Evolutionary conservation across 2,329 filamentous ascomycete species (phyloP), one percentile per base, ranked within the genome.

Genomic region (Diplodia intermedia): DNA sequence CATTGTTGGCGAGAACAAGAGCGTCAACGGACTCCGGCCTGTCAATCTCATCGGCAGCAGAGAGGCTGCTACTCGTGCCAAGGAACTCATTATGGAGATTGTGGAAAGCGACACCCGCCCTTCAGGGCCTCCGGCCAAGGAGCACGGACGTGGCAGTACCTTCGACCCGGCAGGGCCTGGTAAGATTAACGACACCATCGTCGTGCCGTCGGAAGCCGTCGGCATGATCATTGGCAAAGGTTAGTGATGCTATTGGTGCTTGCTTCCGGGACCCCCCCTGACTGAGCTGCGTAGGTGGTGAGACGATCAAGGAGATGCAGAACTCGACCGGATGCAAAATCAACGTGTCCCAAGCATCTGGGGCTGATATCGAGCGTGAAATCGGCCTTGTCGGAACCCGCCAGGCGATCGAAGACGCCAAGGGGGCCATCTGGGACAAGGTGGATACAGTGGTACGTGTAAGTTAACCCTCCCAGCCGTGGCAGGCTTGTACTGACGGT

Each of bases 161-260:
- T 77, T 78, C 69, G 78, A 79, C 56, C 72, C 80, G 57, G 78
- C 75, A 61, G 80, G 82, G 69, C 82, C 84, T 67, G 75, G 75
- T 69, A 94, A 94, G 82, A 86, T 91, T 74, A 93, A 90, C 74
- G 92, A 97, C 75, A 89, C 88, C 50, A 92, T 97, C 70, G 89
- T 88, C 72, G 93, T 97, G 11, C 93, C 93, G 14, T 94, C 93
- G 26, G 93, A 97, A 77, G 91, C 93, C 6, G 93, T 97, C 66
- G 93, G 93, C 69, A 97, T 97, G 93, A 97, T 97, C 71, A 97
- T 97, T 70, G 93, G 94, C 71, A 97, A 97, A 83, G 91, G 84
- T 85, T 73, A 69, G 69, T 63, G 52, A 38, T 38, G 69, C 54
- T 33, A 53, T 47, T 36, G 36, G 23, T 47, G 43, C 11, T 43